Percentiles rank a stretch among this genome's conserved stretches.
Conservation (phyloP, 805 yeast genomes). For the Spathaspora hagerdaliae region DNA sequence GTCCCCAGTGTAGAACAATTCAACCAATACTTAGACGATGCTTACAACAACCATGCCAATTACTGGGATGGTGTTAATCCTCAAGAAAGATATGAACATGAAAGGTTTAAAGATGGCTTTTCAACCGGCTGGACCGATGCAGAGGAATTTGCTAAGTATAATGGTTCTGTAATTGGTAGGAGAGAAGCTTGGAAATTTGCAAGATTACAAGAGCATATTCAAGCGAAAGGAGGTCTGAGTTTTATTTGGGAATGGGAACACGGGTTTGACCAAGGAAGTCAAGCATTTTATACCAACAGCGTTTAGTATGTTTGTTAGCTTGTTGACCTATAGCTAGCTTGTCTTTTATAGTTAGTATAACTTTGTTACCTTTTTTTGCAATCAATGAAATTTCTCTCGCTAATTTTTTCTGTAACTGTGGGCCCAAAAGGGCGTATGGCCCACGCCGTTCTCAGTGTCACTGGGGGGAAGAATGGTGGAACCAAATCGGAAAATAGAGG, state of each 20-base stretch:
- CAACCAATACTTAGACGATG: slow-evolving; percentile 34
- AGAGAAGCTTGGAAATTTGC: slow-evolving; percentile 61
- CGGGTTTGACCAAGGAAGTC: slow-evolving; percentile 67
- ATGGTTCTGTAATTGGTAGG: slow-evolving; percentile 74
- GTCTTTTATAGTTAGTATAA: too few species aligned
- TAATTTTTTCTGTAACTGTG: too few species aligned
- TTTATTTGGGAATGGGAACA: slow-evolving; percentile 87
- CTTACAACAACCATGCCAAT: slow-evolving; percentile 43
- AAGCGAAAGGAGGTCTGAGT: slow-evolving; percentile 49
- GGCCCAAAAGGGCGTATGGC: too few species aligned
- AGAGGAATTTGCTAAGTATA: slow-evolving; percentile 59
- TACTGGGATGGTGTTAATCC: slow-evolving; percentile 68
- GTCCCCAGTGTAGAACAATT: slow-evolving; percentile 41
- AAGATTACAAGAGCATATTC: slow-evolving; percentile 59
- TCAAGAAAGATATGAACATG: slow-evolving; percentile 68
- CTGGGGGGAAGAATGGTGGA: too few species aligned
- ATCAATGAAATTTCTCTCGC: too few species aligned
- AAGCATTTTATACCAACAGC: slow-evolving; percentile 27
- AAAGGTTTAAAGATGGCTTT: slow-evolving; percentile 79
- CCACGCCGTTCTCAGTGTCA: too few species aligned
- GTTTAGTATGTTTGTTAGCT: too few species aligned
- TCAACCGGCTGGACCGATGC: slow-evolving; percentile 73
- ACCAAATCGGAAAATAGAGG: too few species aligned
- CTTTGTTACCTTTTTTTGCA: too few species aligned
- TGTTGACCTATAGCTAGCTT: too few species aligned